phyloP scores from a whole-genome alignment of 176 grass and related monocot species.

The Eleusine indica region DNA sequence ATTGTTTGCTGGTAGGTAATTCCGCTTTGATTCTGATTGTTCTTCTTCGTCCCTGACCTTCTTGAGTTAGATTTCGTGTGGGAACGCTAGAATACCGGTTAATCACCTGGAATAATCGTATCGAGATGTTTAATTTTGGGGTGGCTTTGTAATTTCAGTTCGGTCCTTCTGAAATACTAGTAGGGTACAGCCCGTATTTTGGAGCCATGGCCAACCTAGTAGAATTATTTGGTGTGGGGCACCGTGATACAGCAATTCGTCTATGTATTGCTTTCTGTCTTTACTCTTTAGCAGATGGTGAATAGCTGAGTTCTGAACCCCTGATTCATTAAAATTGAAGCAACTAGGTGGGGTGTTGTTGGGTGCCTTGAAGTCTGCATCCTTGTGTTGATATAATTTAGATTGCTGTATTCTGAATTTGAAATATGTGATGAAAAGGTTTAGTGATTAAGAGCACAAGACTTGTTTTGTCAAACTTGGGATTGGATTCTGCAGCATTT shows the following conservation, averaged over 20 bases:
- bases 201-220: not conserved
- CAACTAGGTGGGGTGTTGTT: not conserved
- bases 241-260: not conserved
- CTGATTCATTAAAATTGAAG: not conserved
- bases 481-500: not conserved
- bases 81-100: not conserved
- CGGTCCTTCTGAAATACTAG: not conserved
- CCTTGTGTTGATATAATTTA: not conserved
- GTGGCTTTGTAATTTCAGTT: not conserved
- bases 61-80: not conserved
- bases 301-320: not conserved
- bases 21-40: not conserved
- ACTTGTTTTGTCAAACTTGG: not conserved
- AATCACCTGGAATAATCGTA: not conserved
- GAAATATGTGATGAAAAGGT: not conserved
- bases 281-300: not conserved
- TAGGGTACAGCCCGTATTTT: not conserved
- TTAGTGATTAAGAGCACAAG: not conserved
- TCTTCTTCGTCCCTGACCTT: not conserved
- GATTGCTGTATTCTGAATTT: not conserved
- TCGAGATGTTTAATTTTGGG: not conserved
- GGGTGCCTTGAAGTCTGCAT: not conserved
- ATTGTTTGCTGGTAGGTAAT: not conserved
- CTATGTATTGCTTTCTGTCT: not conserved
- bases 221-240: not conserved